These are phyloP conservation scores for Quercus dentata DNA, from an alignment of 306 rosid species.

Conservation along the genomic window DNA sequence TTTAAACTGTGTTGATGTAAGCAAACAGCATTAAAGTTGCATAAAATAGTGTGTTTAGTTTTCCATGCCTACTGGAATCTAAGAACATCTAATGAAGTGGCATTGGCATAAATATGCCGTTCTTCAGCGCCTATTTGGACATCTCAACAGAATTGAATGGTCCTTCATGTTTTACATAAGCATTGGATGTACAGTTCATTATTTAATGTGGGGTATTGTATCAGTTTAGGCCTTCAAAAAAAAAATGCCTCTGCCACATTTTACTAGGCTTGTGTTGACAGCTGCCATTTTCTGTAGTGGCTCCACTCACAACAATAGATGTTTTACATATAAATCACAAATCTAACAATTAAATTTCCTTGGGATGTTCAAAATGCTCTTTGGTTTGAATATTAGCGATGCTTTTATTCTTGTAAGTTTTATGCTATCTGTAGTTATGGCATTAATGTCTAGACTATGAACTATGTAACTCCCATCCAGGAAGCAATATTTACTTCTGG, in stretches of 20 bases:
- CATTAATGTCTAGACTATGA: conserved; percentile 12
- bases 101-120: background rate
- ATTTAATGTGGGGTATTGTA: background rate
- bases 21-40: background rate
- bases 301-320: background rate
- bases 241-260: background rate
- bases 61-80: background rate
- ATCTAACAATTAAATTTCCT: background rate
- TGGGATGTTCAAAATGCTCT: background rate
- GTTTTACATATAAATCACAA: background rate
- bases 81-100: background rate
- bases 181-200: background rate
- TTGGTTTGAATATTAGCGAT: background rate
- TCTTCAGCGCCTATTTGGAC: background rate
- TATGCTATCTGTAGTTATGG: conserved; percentile 4
- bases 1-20: background rate
- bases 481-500: conserved; percentile 89
- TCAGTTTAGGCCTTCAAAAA: background rate
- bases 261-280: background rate
- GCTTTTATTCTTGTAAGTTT: background rate
- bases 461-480: conserved; percentile 44
- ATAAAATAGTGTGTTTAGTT: background rate
- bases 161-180: background rate
- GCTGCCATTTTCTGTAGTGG: background rate
- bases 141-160: background rate